These are phyloP conservation scores for Daphne laureola DNA, from an alignment of 441 rosid genomes.

Conservation along the genomic window DNA sequence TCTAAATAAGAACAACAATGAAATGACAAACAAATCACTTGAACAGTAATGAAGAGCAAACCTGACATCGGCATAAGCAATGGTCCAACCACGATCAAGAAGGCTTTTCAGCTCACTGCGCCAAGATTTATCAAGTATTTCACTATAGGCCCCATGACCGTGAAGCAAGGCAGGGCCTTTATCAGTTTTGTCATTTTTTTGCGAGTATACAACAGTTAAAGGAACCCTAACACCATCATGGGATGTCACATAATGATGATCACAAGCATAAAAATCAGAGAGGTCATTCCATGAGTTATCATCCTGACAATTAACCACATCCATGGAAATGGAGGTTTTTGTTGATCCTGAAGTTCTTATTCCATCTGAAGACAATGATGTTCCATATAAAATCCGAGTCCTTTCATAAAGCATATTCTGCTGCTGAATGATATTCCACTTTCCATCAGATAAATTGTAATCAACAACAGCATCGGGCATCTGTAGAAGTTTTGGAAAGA, in stretches of 20 bases:
- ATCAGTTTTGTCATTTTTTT: slow-evolving; percentile 31
- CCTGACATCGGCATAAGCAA: slow-evolving; percentile 98
- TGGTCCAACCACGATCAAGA: slow-evolving; percentile 95
- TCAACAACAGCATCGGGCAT: slow-evolving; percentile 98
- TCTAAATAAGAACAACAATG: neutral
- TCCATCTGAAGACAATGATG: slow-evolving; percentile 37
- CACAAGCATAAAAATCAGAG: slow-evolving; percentile 81
- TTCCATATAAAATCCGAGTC: slow-evolving; percentile 76
- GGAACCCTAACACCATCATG: slow-evolving; percentile 76
- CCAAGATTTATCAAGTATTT: slow-evolving; percentile 88
- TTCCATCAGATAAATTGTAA: slow-evolving; percentile 69
- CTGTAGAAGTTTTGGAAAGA: slow-evolving; percentile 29
- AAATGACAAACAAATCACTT: neutral
- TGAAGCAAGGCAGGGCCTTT: slow-evolving; percentile 70
- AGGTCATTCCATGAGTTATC: slow-evolving; percentile 87
- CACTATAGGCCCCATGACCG: slow-evolving; percentile 97
- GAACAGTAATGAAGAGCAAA: slow-evolving; percentile 24
- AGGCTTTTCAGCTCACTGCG: slow-evolving; percentile 89
- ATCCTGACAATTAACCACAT: slow-evolving; percentile 38
- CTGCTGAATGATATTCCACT: slow-evolving; percentile 89
- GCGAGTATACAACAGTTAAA: slow-evolving; percentile 66
- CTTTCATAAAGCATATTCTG: slow-evolving; percentile 91
- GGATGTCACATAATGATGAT: slow-evolving; percentile 57
- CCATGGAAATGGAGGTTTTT: slow-evolving; percentile 22
- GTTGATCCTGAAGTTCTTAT: slow-evolving; percentile 27